phyloP scores from a whole-genome alignment of 345 rosid genomes.

The Brassica napus region DNA sequence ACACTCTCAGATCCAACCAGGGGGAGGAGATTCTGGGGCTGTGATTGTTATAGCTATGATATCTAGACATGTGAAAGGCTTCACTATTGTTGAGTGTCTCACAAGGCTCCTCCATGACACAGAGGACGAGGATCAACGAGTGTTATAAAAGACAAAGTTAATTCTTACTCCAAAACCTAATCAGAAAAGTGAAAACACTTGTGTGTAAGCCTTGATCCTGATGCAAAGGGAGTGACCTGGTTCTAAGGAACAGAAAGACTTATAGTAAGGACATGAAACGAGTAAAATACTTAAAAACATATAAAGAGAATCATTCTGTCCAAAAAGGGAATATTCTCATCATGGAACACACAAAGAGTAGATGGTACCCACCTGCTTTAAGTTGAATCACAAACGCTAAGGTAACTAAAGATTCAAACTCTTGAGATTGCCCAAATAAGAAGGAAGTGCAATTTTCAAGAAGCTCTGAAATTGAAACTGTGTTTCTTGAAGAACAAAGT shows the following conservation, averaged over 20 bases:
- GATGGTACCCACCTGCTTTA: neutral
- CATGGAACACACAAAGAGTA: neutral
- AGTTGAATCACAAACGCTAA: conserved; percentile 2
- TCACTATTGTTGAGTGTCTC: conserved; percentile 46
- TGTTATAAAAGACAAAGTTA: conserved; percentile 3
- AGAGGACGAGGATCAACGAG: conserved; percentile 25
- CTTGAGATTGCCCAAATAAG: neutral
- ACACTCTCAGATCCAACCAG: conserved; percentile 85
- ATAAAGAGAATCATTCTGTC: conserved; percentile 25
- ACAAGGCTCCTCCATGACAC: conserved; percentile 56
- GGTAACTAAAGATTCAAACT: neutral
- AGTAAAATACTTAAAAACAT: conserved; percentile 1
- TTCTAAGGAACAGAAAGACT: conserved; percentile 33
- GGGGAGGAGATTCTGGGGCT: conserved; percentile 48
- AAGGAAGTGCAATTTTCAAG: neutral
- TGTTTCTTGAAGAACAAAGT: conserved; percentile 1
- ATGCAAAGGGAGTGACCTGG: conserved; percentile 26
- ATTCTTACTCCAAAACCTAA: neutral
- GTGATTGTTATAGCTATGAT: conserved; percentile 41
- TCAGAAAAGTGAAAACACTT: no score
- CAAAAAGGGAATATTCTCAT: conserved; percentile 23
- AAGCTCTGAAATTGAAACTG: conserved; percentile 7
- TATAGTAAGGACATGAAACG: conserved; percentile 2
- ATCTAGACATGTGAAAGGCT: conserved; percentile 37
- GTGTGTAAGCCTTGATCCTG: conserved; percentile 3